Base-by-base conservation (phyloP, 1,139 yeast genomes). In the Debaryomyces fabryi region DNA sequence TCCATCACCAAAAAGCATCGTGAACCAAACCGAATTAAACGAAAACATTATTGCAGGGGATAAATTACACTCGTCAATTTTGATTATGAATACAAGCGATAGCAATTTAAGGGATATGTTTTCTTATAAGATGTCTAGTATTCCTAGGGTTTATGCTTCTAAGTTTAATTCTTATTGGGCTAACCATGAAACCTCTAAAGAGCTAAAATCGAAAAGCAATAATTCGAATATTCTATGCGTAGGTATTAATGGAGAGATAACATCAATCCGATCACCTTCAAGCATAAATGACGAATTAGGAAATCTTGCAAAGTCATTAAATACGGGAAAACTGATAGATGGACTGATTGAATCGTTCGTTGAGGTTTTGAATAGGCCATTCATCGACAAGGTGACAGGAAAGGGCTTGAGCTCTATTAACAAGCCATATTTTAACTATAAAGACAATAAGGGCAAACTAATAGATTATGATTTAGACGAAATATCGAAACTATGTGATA, bases 211-310 rank as follows among this genome's bases (percentile, higher is more conserved):
- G 30, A 39, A 13, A 32, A 46, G 9, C 5, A 21, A 47, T 5
- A 40, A 48, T 12, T 25, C 44, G n/a, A 35, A 68, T 42, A 54
- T 79, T 3, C 53, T 82, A 2, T 65, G 74, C 46, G 78, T 70
- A 15, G 76, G 83, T 0, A 68, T 81, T 4, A 76, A 74, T 55
- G 87, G 87, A 1, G 83, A 81, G 47, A 56, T 81, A 4, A 64
- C 69, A 5, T 47, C 59, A 6, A 48, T 72, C 6, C 55, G 70
- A 35, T 53, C 59, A 3, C 50, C 62, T 3, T 20, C 46, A 1
- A 45, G 53, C 1, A 47, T 55, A 21, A 52, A 54, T n/a, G 42
- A 43, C 3, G 69, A 60, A 39, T 45, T 59, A 34, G 35, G 39
- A 1, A 48, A 49, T 1, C 37, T 49, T 42, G 21, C 49, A 6